Evolutionary conservation across 805 yeast genomes (phyloP), one percentile per base, ranked within the genome.

Genomic region (Saitoella complicata): DNA sequence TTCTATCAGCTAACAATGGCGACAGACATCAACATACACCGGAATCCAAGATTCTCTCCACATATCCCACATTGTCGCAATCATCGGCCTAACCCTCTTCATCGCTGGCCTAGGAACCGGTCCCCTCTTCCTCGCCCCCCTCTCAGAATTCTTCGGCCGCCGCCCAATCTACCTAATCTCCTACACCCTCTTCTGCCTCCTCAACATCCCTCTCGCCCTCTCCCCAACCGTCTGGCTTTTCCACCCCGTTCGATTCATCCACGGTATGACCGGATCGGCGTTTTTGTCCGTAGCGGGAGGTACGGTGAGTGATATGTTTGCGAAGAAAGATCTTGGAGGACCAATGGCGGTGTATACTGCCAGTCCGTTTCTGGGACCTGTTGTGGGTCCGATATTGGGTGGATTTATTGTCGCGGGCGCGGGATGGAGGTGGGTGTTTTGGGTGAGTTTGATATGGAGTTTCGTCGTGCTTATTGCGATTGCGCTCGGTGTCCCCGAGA

Each of bases 211-310:
- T 1, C 67, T 75, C 45, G 75, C 72, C 6, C 71, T 72, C 21
- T 56, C 55, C 1, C 42, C 38, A 6, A 55, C 55, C 40, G 46
- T 59, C 21, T 48, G 48, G 7, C 43, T 54, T 3, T 67, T 81
- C 31, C 62, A 84, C 41, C 77, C 85, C 5, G 65, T 82, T 39
- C 64, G 95, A 53, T 80, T 81, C 55, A 73, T 85, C 53, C 67
- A 80, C 13, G 94, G 94, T 0, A 68, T 78, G 31, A 70, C 78
- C 41, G 84, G 91, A 1, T 76, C 87, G 1, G 93, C 91, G 2
- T 85, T 87, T 1, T 68, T 85, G 63, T 78, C 94, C 7, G 75
- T 82, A 51, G 88, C 85, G 8, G 85, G 87, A 44, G 95, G 94
- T 50, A 77, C 91, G 5, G 74, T 85, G 49, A 65, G 78, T 45